Percentiles rank a stretch among this genome's conserved stretches.
phyloP scores from a whole-genome alignment of 2,329 filamentous ascomycete species.

The Thielaviopsis populi region DNA sequence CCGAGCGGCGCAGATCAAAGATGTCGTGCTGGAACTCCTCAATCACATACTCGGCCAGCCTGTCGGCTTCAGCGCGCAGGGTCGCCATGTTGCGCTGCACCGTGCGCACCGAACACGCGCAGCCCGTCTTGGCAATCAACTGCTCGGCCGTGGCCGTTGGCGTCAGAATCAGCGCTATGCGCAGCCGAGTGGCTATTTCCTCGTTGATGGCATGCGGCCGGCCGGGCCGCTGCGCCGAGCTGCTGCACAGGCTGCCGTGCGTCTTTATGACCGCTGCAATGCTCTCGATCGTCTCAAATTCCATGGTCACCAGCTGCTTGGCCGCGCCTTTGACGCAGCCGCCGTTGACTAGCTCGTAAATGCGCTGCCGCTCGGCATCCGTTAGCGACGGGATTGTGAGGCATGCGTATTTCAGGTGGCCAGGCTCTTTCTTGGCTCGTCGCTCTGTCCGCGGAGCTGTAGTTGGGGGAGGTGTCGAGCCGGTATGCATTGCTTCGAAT shows the following conservation, averaged over 20 bases:
- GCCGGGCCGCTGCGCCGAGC: conserved; percentile 2
- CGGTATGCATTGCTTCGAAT: neutral
- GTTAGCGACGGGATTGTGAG: conserved; percentile 13
- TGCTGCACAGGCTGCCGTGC: neutral
- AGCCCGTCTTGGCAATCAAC: conserved; percentile 13
- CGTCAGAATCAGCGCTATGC: conserved; percentile 13
- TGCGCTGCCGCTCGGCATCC: conserved; percentile 6
- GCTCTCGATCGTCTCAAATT: conserved; percentile 6
- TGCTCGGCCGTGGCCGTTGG: conserved; percentile 16
- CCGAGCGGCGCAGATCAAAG: neutral
- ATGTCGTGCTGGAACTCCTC: conserved; percentile 15
- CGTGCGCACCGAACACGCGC: conserved; percentile 14
- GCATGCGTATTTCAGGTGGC: conserved; percentile 12
- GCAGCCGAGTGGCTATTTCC: conserved; percentile 11
- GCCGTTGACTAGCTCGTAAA: conserved; percentile 11
- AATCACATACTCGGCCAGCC: conserved; percentile 13
- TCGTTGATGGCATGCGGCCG: conserved; percentile 14
- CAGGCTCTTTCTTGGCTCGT: conserved; percentile 8
- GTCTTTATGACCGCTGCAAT: neutral
- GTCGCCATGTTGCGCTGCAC: conserved; percentile 14
- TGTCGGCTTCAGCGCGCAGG: conserved; percentile 12
- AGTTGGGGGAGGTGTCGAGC: neutral
- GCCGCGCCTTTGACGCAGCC: conserved; percentile 8
- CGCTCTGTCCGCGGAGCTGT: neutral
- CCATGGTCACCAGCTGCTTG: conserved; percentile 6